Evolutionary conservation across 2,329 filamentous ascomycete species (phyloP).

Genomic region (Endothia cerciana): DNA sequence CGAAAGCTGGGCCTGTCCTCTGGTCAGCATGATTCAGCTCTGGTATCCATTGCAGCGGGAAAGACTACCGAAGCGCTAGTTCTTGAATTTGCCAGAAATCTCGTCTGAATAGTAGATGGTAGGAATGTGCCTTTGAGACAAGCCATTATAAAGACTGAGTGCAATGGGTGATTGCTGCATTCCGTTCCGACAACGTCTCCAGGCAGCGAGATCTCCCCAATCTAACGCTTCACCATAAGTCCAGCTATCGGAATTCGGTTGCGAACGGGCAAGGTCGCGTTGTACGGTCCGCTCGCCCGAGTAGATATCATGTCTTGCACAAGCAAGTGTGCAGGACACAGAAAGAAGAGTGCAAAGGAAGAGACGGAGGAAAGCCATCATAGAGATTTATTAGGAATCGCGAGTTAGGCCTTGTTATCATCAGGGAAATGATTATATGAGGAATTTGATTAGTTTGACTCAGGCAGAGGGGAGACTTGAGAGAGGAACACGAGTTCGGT

Average conservation of each 20-base stretch:
- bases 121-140: conserved; percentile 45
- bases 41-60: conserved; percentile 34
- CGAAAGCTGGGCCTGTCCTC: conserved; percentile 32
- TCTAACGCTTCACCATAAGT: conserved; percentile 44
- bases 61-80: conserved; percentile 56
- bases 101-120: conserved; percentile 46
- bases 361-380: background rate
- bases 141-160: conserved; percentile 44
- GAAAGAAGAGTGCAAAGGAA: background rate
- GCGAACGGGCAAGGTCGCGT: background rate
- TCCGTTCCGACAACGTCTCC: conserved; percentile 49
- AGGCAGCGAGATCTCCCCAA: conserved; percentile 43
- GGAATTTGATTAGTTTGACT: too few relatives aligned
- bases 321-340: background rate
- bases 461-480: too few relatives aligned
- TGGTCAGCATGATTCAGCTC: background rate
- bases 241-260: conserved; percentile 30
- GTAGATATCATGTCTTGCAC: background rate
- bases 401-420: background rate
- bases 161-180: conserved; percentile 55
- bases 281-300: background rate
- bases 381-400: background rate
- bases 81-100: conserved; percentile 46
- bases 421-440: background rate
- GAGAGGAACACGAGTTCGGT: background rate